Evolutionary conservation across 2,329 filamentous ascomycete species (phyloP), one percentile per base, ranked within the genome.

Genomic region (Fusarium azukiicola): DNA sequence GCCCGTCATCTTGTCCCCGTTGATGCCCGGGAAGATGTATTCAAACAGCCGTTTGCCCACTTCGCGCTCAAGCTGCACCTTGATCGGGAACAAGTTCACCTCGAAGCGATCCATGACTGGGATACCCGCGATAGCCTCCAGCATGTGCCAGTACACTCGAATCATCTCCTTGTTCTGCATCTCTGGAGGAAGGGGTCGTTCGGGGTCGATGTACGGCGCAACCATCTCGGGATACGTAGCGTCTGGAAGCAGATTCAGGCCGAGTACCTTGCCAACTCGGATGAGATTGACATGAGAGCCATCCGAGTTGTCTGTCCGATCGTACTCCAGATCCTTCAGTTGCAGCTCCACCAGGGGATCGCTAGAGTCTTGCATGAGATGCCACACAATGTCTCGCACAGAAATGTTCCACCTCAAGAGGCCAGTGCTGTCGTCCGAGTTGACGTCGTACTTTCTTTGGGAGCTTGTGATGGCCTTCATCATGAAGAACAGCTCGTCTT

Each of bases 381-480:
- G 98, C 97, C 98, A 99, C 17, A 99, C 97, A 79, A 99, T 98
- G 84, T 99, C 97, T 54, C 95, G 95, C 4, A 97, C 97, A n/a
- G 96, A 96, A 74, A 99, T 96, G 85, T 96, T 98, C 96, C 97
- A 99, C 81, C 96, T 95, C 70, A 99, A 87, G 52, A 99, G 90
- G 10, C 97, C 97, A 74, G 93, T 97, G 72, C 94, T 95, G 78
- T 96, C 93, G 11, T 73, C 74, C 46, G 94, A 93, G 67, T 93
- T 90, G 63, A 83, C 81, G 92, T 98, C 96, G 78, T 94, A 94
- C 85, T 97, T 98, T 74, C 97, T 92, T 87, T 99, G 98, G 9
- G 97, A 98, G 5, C 97, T 98, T 3, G 98, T 99, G 85, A 99
- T 99, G 50, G 98, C 98, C 84, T 99, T 99, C 98, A 99, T 99